phyloP scores from a whole-genome alignment of 2,329 filamentous ascomycete genomes.

The Neofusicoccum cordaticola region DNA sequence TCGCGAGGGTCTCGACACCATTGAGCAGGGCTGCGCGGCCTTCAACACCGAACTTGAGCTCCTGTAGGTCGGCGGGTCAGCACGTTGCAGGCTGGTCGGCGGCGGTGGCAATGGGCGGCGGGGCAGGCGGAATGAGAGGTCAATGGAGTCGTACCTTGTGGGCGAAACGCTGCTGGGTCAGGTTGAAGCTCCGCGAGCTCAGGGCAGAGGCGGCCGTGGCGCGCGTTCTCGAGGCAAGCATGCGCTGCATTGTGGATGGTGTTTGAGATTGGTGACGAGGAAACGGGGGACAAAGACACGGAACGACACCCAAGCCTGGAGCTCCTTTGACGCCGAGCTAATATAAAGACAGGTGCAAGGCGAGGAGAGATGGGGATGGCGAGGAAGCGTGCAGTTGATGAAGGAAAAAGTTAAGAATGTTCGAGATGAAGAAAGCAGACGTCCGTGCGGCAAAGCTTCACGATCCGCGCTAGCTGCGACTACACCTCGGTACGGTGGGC shows the following conservation, averaged over 20 bases:
- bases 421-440: background rate
- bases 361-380: slow-evolving; percentile 4
- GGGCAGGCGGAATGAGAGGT: background rate
- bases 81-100: slow-evolving; percentile 21
- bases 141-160: slow-evolving; percentile 72
- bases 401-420: slow-evolving; percentile 15
- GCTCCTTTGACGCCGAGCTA: slow-evolving; percentile 4
- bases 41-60: slow-evolving; percentile 98
- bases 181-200: slow-evolving; percentile 58
- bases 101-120: slow-evolving; percentile 31
- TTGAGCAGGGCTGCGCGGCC: slow-evolving; percentile 82
- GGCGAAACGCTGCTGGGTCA: slow-evolving; percentile 91
- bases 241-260: slow-evolving; percentile 80
- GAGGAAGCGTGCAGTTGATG: slow-evolving; percentile 11
- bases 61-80: slow-evolving; percentile 57
- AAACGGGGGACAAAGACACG: background rate
- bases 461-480: slow-evolving; percentile 7
- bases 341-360: background rate
- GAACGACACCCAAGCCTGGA: slow-evolving; percentile 12
- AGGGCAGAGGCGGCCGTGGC: slow-evolving; percentile 72
- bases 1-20: slow-evolving; percentile 95
- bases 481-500: background rate
- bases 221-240: slow-evolving; percentile 76
- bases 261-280: background rate
- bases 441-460: background rate